These are phyloP conservation scores for Exophiala sideris DNA, from an alignment of 2,329 filamentous ascomycete genomes.

Conservation along the genomic window DNA sequence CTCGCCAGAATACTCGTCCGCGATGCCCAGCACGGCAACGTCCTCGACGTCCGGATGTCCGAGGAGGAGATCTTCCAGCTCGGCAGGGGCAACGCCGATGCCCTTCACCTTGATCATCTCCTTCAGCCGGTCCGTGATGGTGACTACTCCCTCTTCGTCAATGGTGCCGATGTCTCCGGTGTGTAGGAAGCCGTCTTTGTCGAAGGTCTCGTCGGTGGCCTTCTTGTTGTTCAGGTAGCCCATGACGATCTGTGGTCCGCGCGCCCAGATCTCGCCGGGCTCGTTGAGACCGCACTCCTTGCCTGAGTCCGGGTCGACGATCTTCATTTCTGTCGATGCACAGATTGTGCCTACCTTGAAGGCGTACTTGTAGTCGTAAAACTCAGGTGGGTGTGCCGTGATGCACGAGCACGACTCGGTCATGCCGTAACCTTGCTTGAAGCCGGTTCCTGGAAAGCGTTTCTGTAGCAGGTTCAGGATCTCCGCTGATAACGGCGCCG, in stretches of 20 bases:
- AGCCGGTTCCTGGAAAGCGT: slow-evolving; percentile 57
- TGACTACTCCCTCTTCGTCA: slow-evolving; percentile 54
- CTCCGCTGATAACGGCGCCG: slow-evolving; percentile 57
- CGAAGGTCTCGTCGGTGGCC: slow-evolving; percentile 68
- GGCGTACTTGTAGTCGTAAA: slow-evolving; percentile 58
- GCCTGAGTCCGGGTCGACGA: slow-evolving; percentile 51
- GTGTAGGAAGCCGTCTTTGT: slow-evolving; percentile 54
- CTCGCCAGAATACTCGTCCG: slow-evolving; percentile 35
- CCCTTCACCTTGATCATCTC: slow-evolving; percentile 54
- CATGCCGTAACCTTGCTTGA: slow-evolving; percentile 68
- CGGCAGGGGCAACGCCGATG: slow-evolving; percentile 44
- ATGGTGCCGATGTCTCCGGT: slow-evolving; percentile 66
- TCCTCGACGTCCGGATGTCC: slow-evolving; percentile 45
- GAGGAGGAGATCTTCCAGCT: slow-evolving; percentile 46
- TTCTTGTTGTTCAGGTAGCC: slow-evolving; percentile 74
- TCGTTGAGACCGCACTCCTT: slow-evolving; percentile 52
- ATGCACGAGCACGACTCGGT: slow-evolving; percentile 64
- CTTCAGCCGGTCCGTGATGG: slow-evolving; percentile 73
- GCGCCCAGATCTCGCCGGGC: slow-evolving; percentile 63
- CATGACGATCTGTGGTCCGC: slow-evolving; percentile 75
- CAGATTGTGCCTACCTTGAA: slow-evolving; percentile 45
- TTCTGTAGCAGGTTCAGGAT: slow-evolving; percentile 55
- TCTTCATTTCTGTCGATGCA: slow-evolving; percentile 57
- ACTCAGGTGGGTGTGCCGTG: slow-evolving; percentile 56
- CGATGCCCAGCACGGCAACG: slow-evolving; percentile 46